A percentile compares a stretch with the other conserved stretches of the same genome.
Conservation (phyloP, 2,329 filamentous ascomycete genomes). For the Neobulgaria alba region DNA sequence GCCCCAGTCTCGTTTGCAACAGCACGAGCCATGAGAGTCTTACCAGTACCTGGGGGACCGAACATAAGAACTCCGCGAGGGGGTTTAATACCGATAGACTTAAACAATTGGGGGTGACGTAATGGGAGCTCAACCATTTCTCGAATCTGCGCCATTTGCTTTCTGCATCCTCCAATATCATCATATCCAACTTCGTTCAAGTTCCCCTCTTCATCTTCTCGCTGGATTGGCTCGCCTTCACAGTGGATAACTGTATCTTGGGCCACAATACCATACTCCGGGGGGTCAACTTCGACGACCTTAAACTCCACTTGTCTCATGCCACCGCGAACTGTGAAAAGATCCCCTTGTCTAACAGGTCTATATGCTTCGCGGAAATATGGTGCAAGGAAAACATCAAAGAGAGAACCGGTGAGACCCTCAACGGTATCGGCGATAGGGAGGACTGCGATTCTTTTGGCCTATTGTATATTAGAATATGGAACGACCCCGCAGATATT, state of each 20-base stretch:
- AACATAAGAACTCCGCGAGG: constrained; percentile 95
- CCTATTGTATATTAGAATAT: constrained; percentile 43
- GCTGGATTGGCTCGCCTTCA: constrained; percentile 93
- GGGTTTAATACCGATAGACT: constrained; percentile 99
- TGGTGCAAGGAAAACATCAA: constrained; percentile 97
- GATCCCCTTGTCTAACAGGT: constrained; percentile 91
- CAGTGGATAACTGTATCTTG: constrained; percentile 99
- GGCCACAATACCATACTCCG: constrained; percentile 96
- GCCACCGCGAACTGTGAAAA: constrained; percentile 93
- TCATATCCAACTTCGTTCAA: constrained; percentile 98
- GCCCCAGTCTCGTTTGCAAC: constrained; percentile 98
- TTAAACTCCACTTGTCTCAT: constrained; percentile 99
- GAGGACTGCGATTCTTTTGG: constrained; percentile 96
- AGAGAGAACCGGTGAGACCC: constrained; percentile 92
- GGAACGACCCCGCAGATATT: neutral
- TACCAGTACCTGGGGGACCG: constrained; percentile 96
- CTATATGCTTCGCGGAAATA: constrained; percentile 99
- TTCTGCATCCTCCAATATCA: constrained; percentile 97
- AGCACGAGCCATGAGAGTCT: constrained; percentile 97
- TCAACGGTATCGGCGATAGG: constrained; percentile 98
- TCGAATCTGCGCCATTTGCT: constrained; percentile 99
- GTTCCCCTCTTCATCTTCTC: constrained; percentile 98
- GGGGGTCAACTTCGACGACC: constrained; percentile 96
- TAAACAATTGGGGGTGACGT: constrained; percentile 97
- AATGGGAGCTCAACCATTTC: constrained; percentile 97